phyloP scores from a whole-genome alignment of 1,139 yeast genomes.

The Yamadazyma kanchanaburiensis region DNA sequence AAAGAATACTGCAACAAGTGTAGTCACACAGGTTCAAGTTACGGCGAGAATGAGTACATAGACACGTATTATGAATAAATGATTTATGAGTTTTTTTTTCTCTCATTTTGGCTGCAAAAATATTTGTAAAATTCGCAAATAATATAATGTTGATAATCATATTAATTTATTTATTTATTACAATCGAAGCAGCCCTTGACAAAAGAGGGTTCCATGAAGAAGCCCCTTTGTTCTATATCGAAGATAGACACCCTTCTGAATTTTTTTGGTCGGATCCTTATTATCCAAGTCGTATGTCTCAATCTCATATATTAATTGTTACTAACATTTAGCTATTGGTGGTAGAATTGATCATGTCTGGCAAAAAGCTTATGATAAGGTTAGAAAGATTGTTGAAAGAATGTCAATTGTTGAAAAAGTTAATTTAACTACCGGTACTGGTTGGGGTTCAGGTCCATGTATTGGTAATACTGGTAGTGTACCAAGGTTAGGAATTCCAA shows the following conservation, averaged over 20 bases:
- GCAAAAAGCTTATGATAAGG: constrained; percentile 56
- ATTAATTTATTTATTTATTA: too few species aligned
- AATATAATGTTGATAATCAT: too few species aligned
- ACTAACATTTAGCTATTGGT: constrained; percentile 27
- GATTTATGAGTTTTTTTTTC: background rate
- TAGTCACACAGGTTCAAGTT: constrained; percentile 47
- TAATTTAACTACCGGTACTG: constrained; percentile 63
- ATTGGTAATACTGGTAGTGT: constrained; percentile 62
- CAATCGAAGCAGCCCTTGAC: too few species aligned
- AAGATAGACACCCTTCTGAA: constrained; percentile 25
- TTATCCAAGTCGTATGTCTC: constrained; percentile 36
- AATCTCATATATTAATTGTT: background rate
- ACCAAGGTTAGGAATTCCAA: constrained; percentile 53
- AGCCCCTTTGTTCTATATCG: constrained; percentile 24
- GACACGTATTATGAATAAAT: background rate
- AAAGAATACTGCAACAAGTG: constrained; percentile 34
- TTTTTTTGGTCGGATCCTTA: constrained; percentile 26
- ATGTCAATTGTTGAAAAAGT: constrained; percentile 60
- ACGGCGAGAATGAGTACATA: constrained; percentile 41
- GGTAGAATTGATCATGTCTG: constrained; percentile 47
- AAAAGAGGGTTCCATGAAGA: constrained; percentile 38
- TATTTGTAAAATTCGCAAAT: background rate
- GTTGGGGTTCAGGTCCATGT: constrained; percentile 64
- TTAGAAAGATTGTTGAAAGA: constrained; percentile 48
- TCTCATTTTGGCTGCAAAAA: background rate